Percentiles rank a stretch among this genome's conserved stretches.
phyloP scores from a whole-genome alignment of 2,329 filamentous ascomycete genomes.

The Tolypocladium guangdongense region DNA sequence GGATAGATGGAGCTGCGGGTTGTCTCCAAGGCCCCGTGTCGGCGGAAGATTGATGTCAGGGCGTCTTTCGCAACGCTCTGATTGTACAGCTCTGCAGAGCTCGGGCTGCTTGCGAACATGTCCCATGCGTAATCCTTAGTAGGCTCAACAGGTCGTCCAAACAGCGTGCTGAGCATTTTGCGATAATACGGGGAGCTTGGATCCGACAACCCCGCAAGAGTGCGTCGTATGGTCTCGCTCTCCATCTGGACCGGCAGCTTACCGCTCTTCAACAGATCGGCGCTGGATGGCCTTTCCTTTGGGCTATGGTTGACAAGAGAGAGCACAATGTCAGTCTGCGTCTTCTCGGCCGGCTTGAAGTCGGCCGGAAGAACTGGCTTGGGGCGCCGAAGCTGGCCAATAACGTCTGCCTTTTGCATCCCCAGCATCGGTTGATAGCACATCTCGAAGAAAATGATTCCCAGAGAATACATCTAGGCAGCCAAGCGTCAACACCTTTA shows the following conservation, averaged over 20 bases:
- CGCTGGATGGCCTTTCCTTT: conserved; percentile 69
- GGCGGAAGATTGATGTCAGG: conserved; percentile 68
- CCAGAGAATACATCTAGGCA: conserved; percentile 79
- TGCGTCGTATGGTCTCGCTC: conserved; percentile 78
- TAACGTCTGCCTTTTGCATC: conserved; percentile 52
- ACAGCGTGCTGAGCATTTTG: conserved; percentile 79
- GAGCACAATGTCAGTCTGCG: conserved; percentile 67
- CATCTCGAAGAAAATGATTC: conserved; percentile 99
- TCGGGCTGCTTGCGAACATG: conserved; percentile 46
- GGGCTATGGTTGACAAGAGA: conserved; percentile 75
- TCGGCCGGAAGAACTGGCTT: conserved; percentile 59
- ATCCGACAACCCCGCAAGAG: conserved; percentile 70
- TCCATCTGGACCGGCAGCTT: conserved; percentile 87
- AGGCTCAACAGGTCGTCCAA: conserved; percentile 63
- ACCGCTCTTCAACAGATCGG: conserved; percentile 72
- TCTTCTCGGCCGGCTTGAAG: conserved; percentile 59
- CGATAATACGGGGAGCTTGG: conserved; percentile 79
- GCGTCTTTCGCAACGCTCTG: conserved; percentile 65
- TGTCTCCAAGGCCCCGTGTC: conserved; percentile 80
- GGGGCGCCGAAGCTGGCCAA: conserved; percentile 58
- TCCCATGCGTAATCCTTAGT: conserved; percentile 77
- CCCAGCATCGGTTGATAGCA: conserved; percentile 59
- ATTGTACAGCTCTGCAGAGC: conserved; percentile 52
- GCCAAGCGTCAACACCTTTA: background rate
- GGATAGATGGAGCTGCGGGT: conserved; percentile 70